These are phyloP conservation scores for Thelonectria olida DNA, from an alignment of 2,329 filamentous ascomycete species.

Conservation along the genomic window DNA sequence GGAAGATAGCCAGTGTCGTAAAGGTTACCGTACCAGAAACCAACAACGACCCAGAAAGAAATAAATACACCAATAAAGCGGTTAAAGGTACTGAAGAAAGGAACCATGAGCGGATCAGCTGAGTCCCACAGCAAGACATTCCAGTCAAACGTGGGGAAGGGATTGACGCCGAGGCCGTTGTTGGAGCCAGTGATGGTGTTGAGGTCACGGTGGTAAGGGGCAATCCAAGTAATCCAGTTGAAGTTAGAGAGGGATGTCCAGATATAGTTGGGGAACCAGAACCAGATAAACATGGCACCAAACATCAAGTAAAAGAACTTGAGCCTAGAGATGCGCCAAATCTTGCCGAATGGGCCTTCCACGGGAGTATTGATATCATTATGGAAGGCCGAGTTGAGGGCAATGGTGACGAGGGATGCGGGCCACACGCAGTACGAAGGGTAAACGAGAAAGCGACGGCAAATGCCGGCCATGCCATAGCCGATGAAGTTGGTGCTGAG, in stretches of 20 bases:
- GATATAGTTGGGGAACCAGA: slow-evolving; percentile 67
- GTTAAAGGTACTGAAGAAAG: slow-evolving; percentile 70
- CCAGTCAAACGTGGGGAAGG: slow-evolving; percentile 59
- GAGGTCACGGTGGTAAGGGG: slow-evolving; percentile 54
- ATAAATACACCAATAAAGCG: slow-evolving; percentile 66
- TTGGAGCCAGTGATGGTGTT: slow-evolving; percentile 55
- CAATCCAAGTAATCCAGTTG: slow-evolving; percentile 67
- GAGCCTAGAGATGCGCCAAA: slow-evolving; percentile 59
- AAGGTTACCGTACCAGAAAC: slow-evolving; percentile 66
- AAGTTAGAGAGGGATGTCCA: slow-evolving; percentile 62
- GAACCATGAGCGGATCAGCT: slow-evolving; percentile 57
- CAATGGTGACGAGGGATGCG: slow-evolving; percentile 62
- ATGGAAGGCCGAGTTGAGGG: slow-evolving; percentile 64
- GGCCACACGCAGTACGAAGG: slow-evolving; percentile 68
- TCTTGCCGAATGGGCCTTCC: slow-evolving; percentile 53
- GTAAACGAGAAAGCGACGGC: slow-evolving; percentile 63
- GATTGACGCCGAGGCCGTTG: slow-evolving; percentile 57
- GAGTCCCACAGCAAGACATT: slow-evolving; percentile 56
- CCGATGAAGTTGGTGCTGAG: slow-evolving; percentile 67
- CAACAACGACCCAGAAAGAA: slow-evolving; percentile 63
- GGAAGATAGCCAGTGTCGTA: slow-evolving; percentile 66
- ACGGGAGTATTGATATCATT: slow-evolving; percentile 52
- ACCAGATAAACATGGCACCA: slow-evolving; percentile 64
- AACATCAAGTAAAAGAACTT: slow-evolving; percentile 62
- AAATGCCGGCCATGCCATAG: slow-evolving; percentile 67